Percentiles rank a stretch among this genome's conserved stretches.
phyloP scores from a whole-genome alignment of 345 rosid species.

The Geranium brycei region DNA sequence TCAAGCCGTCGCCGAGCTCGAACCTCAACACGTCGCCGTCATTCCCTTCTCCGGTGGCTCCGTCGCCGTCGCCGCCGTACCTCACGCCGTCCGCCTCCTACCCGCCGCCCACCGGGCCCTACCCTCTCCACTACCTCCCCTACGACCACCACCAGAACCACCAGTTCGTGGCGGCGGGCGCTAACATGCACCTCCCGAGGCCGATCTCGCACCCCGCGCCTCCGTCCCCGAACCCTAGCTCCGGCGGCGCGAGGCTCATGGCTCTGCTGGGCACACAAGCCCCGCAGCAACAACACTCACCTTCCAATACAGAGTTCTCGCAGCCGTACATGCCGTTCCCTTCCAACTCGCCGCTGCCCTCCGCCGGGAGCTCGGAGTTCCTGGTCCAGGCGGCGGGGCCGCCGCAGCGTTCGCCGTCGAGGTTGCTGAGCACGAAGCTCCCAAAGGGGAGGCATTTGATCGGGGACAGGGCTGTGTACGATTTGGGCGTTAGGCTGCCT shows the following conservation, averaged over 20 bases:
- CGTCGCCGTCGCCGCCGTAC: slow-evolving; percentile 8
- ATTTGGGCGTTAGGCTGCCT: slow-evolving; percentile 37
- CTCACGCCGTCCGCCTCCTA: slow-evolving; percentile 28
- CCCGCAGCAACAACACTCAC: slow-evolving; percentile 8
- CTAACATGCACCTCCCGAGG: slow-evolving; percentile 8
- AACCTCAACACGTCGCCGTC: slow-evolving; percentile 10
- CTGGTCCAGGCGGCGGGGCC: neutral
- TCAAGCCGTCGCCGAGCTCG: slow-evolving; percentile 17
- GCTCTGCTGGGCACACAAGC: slow-evolving; percentile 20
- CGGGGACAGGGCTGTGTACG: slow-evolving; percentile 38
- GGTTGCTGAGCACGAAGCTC: slow-evolving; percentile 43
- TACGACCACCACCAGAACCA: slow-evolving; percentile 18
- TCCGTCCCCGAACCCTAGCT: slow-evolving; percentile 9
- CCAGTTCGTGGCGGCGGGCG: slow-evolving; percentile 7
- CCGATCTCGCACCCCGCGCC: slow-evolving; percentile 8
- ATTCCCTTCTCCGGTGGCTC: slow-evolving; percentile 5
- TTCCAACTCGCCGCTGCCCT: neutral
- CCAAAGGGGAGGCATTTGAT: slow-evolving; percentile 47
- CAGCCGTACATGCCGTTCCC: slow-evolving; percentile 3
- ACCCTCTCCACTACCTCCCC: slow-evolving; percentile 16
- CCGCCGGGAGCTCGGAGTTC: slow-evolving; percentile 5
- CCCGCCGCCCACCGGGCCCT: slow-evolving; percentile 29
- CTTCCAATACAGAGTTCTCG: slow-evolving; percentile 14
- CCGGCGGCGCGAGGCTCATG: slow-evolving; percentile 19
- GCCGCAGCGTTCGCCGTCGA: slow-evolving; percentile 12